Base-by-base conservation (phyloP, 1,284 basidiomycete species). In the Fistulinella staudtii region DNA sequence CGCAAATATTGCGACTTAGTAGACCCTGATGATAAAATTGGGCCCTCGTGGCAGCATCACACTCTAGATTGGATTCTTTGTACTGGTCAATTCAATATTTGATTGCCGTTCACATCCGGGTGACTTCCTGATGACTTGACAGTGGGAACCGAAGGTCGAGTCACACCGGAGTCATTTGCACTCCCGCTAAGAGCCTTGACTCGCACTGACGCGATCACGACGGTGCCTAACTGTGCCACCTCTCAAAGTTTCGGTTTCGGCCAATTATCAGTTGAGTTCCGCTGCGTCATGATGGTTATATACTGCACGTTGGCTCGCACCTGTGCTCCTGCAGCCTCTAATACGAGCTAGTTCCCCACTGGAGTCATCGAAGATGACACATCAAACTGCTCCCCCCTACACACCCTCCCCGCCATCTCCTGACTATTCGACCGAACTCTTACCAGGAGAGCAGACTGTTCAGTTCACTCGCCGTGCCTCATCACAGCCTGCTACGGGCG, bases 371-470 rank as follows among this genome's bases (percentile, higher is more conserved):
- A 43, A 39, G 20, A 59, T 60, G 56, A 46, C n/a, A 17, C 39
- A 36, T 33, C 15, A 15, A 17, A 23, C 9, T 7, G 31, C 40
- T 4, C 54, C 62, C 14, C 48, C 47, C 18, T 65, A 65, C 23
- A 52, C 58, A 1, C 50, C 60, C 9, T 52, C 63, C 15, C 18
- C 44, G 3, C 52, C 64, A 4, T 53, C 55, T 0, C 60, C 64
- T 1, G 20, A 22, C 9, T 66, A 62, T 49, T 66, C 60, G 20
- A 56, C 38, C 6, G 34, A 39, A 34, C 54, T 38, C 38, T 46
- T 54, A 8, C 61, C 63, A 15, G 64, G 60, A 34, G 62, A 61
- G 28, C 45, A 36, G 33, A 60, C 48, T 0, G 39, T 66, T 4
- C 56, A 50, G 39, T 49, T 37, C 28, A 41, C 36, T 42, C 53